Percentiles rank a stretch among this genome's conserved stretches.
phyloP scores from a whole-genome alignment of 2,329 filamentous ascomycete genomes.

The Colletotrichum camelliae region DNA sequence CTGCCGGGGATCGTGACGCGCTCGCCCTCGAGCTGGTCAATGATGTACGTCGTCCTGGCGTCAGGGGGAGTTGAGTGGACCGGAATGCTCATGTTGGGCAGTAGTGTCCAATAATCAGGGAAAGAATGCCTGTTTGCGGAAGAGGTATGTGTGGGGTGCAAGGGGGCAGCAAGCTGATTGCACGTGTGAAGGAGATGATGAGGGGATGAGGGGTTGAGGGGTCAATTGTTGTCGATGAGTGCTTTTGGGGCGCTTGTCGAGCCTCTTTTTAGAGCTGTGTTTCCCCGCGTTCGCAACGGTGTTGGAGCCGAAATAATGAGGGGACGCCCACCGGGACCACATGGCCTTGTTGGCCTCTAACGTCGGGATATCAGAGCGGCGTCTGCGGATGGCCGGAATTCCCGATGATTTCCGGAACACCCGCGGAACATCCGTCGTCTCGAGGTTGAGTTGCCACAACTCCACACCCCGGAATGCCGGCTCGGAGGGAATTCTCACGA shows the following conservation, averaged over 20 bases:
- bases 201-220: neutral
- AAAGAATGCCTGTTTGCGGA: neutral
- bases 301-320: neutral
- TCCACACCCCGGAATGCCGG: conserved; percentile 1
- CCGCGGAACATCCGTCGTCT: neutral
- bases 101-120: neutral
- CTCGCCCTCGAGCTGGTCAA: conserved; percentile 55
- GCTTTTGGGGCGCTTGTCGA: neutral
- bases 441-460: neutral
- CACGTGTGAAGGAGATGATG: neutral
- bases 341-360: neutral
- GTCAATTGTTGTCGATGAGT: neutral
- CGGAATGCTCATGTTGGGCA: conserved; percentile 34
- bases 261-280: conserved; percentile 7
- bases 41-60: conserved; percentile 46
- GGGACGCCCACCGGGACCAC: neutral
- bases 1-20: conserved; percentile 56
- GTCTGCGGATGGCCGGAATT: neutral
- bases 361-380: neutral
- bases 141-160: neutral
- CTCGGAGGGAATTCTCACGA: neutral
- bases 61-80: conserved; percentile 39
- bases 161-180: neutral
- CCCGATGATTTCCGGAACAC: neutral
- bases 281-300: neutral